Evolutionary conservation across 805 yeast genomes (phyloP).

Genomic region (Isabelozyma pseudorhagii): DNA sequence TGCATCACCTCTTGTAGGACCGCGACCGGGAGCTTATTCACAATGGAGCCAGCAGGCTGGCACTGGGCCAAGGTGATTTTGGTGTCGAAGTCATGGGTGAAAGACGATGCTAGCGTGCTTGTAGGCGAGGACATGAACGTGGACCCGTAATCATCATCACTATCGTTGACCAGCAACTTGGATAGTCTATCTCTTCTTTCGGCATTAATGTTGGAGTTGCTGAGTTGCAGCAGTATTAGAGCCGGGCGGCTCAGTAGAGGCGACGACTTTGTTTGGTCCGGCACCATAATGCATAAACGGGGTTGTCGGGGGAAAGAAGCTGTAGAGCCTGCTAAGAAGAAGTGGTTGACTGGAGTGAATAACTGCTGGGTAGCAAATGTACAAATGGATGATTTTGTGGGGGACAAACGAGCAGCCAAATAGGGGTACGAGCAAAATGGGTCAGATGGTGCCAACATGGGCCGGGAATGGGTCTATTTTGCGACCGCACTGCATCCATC

Average conservation of each 20-base stretch:
- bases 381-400: too few relatives aligned
- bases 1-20: constrained; percentile 14
- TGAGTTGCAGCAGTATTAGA: not conserved
- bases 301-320: too few relatives aligned
- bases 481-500: too few relatives aligned
- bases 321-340: too few relatives aligned
- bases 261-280: not conserved
- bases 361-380: too few relatives aligned
- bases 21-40: constrained; percentile 10
- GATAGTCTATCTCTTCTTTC: not conserved
- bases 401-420: too few relatives aligned
- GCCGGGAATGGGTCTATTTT: too few relatives aligned
- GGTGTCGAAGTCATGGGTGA: not conserved
- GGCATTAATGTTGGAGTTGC: not conserved
- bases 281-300: not conserved
- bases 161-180: not conserved
- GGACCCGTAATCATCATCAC: not conserved
- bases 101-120: not conserved
- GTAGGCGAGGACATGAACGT: not conserved
- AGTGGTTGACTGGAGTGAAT: too few relatives aligned
- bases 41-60: constrained; percentile 8
- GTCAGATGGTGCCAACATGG: too few relatives aligned
- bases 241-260: not conserved
- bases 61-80: not conserved
- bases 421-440: too few relatives aligned